Base-by-base conservation (phyloP, 192 early-diverging fungal species). In the Paraglomus occultum region DNA sequence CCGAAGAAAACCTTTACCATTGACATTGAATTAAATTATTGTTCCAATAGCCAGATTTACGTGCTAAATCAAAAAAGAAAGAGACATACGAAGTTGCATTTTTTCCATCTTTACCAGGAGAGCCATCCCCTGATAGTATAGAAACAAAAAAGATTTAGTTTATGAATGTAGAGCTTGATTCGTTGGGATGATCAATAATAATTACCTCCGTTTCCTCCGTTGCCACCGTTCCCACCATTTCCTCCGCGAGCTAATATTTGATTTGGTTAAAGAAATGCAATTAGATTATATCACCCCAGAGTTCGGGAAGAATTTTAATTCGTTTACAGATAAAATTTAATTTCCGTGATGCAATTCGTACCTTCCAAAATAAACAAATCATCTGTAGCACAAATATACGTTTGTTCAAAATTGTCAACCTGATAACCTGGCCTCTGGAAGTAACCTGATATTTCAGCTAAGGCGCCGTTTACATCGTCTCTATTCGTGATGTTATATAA, bases 141-240 rank as follows among this genome's bases (percentile, higher is more conserved):
- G 11, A 43, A 31, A 7, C 23, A 61, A 51, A 31, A 38, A 65
- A 49, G 12, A 31, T 62, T 51, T 51, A 14, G 49, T 39, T 65
- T 45, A 65, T 65, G 18, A 64, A 49, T 22, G 40, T 50, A 51
- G 10, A n/a, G 17, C 7, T 65, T 65, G 8, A 65, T 51, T 65
- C 64, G 22, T 47, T 50, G n/a, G 6, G n/a, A 50, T 15, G 22
- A 23, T 50, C 18, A 65, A 42, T 23, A 65, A 39, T 51, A 51
- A 20, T 50, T 51, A 65, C 64, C 64, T 39, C 64, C 64, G 18
- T 65, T 5, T 51, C 64, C 64, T 17, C 64, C 64, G 39, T 31
- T 14, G 50, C 64, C 64, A 22, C 64, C 64, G 31, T 65, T 9
- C 50, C 64, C 49, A 10, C 64, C 64, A 38, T 50, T 50, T 39